These are phyloP conservation scores for Spatholobus suberectus DNA, from an alignment of 306 rosid genomes.

Conservation along the genomic window DNA sequence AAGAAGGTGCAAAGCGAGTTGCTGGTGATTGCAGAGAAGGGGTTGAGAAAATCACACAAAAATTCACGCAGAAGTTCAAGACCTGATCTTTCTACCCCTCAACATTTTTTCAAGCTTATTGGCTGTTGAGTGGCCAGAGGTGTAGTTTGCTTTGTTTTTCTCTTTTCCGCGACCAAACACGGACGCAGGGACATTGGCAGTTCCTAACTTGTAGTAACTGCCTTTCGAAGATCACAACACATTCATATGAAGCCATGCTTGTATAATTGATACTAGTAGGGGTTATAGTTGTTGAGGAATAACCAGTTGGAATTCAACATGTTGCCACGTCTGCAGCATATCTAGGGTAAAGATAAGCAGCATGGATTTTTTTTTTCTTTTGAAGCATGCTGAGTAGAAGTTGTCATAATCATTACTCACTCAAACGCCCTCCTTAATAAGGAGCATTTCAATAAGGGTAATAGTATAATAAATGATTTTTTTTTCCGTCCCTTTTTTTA, in stretches of 20 bases:
- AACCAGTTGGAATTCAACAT: constrained; percentile 12
- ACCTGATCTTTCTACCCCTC: constrained; percentile 49
- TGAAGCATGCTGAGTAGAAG: neutral
- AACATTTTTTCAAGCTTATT: constrained; percentile 1
- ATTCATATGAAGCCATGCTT: constrained; percentile 30
- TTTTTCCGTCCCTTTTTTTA: no score
- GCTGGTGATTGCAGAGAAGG: constrained; percentile 92
- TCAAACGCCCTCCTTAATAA: neutral
- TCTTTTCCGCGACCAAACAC: constrained; percentile 4
- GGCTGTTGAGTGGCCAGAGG: constrained; percentile 33
- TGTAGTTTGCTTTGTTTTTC: constrained; percentile 34
- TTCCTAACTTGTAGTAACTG: constrained; percentile 28
- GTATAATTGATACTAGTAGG: constrained; percentile 37
- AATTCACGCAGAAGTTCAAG: constrained; percentile 87
- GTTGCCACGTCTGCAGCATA: constrained; percentile 10
- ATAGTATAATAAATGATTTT: neutral
- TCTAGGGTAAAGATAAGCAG: neutral
- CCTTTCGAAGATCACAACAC: neutral
- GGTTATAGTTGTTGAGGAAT: constrained; percentile 43
- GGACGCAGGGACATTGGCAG: constrained; percentile 36
- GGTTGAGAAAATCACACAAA: constrained; percentile 87
- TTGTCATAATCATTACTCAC: neutral
- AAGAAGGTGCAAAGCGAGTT: constrained; percentile 80
- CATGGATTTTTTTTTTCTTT: neutral
- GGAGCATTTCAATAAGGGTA: neutral